Base-by-base conservation (phyloP, 2,329 filamentous ascomycete species). In the Podosphaera fusca region DNA sequence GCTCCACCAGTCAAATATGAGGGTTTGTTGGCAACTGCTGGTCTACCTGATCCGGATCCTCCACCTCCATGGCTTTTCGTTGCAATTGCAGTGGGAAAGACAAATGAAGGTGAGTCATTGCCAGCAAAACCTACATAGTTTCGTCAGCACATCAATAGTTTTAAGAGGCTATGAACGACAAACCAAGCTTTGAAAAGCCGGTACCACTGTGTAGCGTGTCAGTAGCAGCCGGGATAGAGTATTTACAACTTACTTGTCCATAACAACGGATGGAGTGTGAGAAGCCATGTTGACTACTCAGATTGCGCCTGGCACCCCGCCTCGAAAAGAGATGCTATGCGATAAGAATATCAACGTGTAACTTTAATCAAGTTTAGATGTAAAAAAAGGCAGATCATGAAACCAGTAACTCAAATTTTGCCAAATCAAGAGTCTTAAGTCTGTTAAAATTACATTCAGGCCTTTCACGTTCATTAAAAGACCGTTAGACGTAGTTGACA, bases 181-280 rank as follows among this genome's bases (percentile, higher is more conserved):
- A 75, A 95, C 92, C 92, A 72, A 98, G 84, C 78, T 98, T 98
- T 60, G 92, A 96, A 74, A 94, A 98, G 69, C 92, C 92, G 75
- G 92, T 98, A 76, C 92, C 92, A 84, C 92, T 98, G 72, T 12
- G 10, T n/a, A 38, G 12, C 8, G 21, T 10, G 4, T 33, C 47
- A 46, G 35, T 42, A 55, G 47, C 34, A 35, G 12, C 34, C 2
- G 3, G 47, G 40, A 21, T 30, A 34, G 29, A 3, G 6, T 46
- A 46, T n/a, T 14, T 1, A 46, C 5, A 30, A 70, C 87, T 74
- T 84, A 95, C 92, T 98, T 98, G 92, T 98, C 92, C 90, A 98
- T 98, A 87, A 98, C 92, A 95, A 98, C 92, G 86, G 92, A 92
- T 67, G 92, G 92, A 70, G 92, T 96, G 81, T 96, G 90, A 75